These are phyloP conservation scores for Penicillium sp. DNA, from an alignment of 2,329 filamentous ascomycete species.

Conservation along the genomic window DNA sequence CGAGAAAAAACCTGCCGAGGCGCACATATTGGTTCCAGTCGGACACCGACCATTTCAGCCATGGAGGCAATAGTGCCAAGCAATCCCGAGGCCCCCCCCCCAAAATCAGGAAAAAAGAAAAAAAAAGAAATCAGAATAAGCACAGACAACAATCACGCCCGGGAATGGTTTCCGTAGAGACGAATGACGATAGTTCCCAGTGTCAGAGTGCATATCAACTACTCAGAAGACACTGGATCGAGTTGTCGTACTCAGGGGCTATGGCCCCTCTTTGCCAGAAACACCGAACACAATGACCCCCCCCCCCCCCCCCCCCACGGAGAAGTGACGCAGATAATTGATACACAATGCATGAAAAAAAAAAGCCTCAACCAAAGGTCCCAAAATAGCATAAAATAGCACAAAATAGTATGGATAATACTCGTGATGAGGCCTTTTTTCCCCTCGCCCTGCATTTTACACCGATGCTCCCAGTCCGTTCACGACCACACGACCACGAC, in stretches of 20 bases:
- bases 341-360: background rate
- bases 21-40: background rate
- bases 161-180: no score
- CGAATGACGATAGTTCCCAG: background rate
- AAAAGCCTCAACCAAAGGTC: background rate
- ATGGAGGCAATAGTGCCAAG: background rate
- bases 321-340: background rate
- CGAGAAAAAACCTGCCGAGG: background rate
- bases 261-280: slow-evolving; percentile 3
- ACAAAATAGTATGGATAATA: background rate
- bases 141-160: slow-evolving; percentile 2
- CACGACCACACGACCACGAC: no score
- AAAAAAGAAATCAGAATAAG: background rate
- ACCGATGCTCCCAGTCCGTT: background rate
- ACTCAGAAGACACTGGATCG: background rate
- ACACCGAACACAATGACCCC: background rate
- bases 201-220: slow-evolving; percentile 1
- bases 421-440: background rate
- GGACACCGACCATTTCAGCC: background rate
- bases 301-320: no score
- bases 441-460: background rate
- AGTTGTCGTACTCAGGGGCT: background rate
- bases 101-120: background rate
- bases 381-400: no score
- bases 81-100: background rate